phyloP scores from a whole-genome alignment of 2,329 filamentous ascomycete species.

The Aureobasidium sp. region DNA sequence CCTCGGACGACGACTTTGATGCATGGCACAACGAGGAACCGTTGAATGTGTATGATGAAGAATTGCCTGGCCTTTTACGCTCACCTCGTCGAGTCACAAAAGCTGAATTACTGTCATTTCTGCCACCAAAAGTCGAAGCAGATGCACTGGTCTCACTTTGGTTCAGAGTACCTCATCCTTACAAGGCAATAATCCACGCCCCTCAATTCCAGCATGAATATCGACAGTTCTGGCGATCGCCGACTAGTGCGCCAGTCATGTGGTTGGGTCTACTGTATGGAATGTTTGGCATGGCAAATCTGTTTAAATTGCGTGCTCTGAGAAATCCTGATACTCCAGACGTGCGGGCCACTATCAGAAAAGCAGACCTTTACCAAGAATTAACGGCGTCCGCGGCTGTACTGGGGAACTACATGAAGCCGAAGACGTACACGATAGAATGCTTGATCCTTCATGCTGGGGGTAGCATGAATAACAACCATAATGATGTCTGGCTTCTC shows the following conservation, averaged over 20 bases:
- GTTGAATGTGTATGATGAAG: not conserved
- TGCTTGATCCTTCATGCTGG: constrained; percentile 32
- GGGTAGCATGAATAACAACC: constrained; percentile 25
- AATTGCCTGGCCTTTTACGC: constrained; percentile 6
- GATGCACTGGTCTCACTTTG: constrained; percentile 28
- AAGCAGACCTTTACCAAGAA: constrained; percentile 25
- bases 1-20: constrained; percentile 18
- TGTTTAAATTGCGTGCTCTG: constrained; percentile 25
- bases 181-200: constrained; percentile 55
- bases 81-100: constrained; percentile 21
- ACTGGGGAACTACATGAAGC: constrained; percentile 37
- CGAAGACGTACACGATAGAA: constrained; percentile 38
- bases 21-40: constrained; percentile 13
- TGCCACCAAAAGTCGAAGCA: constrained; percentile 28
- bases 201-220: constrained; percentile 37
- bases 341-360: constrained; percentile 17
- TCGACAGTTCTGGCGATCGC: constrained; percentile 39
- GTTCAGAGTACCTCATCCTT: constrained; percentile 31
- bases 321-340: constrained; percentile 19
- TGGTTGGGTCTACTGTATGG: constrained; percentile 45
- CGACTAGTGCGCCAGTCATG: constrained; percentile 31
- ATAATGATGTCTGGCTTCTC: constrained; percentile 36
- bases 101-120: constrained; percentile 26
- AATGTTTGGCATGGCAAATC: constrained; percentile 38
- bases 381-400: constrained; percentile 28